Conservation (phyloP, 108 stramenopile genomes). For the Cylindrotheca fusiformis region DNA sequence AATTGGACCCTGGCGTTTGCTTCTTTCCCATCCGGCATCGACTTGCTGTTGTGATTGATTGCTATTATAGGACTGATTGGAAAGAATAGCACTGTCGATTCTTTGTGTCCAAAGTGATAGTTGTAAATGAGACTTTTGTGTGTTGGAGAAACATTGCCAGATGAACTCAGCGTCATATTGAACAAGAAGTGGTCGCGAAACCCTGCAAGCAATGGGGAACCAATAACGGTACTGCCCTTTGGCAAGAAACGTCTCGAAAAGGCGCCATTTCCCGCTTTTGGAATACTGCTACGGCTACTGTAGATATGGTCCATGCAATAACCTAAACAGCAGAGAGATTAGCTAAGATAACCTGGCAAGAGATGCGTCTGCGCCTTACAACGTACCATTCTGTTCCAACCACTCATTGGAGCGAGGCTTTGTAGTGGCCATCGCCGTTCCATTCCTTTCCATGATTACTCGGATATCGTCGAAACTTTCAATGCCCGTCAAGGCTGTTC, state of each 20-base stretch:
- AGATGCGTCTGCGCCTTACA: no score
- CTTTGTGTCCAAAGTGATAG: slow-evolving; percentile 18
- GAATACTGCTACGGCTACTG: slow-evolving; percentile 12
- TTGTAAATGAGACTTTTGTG: slow-evolving; percentile 13
- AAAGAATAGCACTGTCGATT: slow-evolving; percentile 18
- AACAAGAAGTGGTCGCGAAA: not conserved
- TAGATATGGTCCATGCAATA: slow-evolving; percentile 19
- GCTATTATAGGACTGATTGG: slow-evolving; percentile 13
- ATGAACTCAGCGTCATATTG: not conserved
- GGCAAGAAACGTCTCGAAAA: slow-evolving; percentile 12
- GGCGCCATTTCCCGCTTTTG: slow-evolving; percentile 17
- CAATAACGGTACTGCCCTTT: slow-evolving; percentile 24
- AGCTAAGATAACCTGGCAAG: no score
- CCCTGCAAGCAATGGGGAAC: slow-evolving; percentile 23
- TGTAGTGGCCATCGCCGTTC: slow-evolving; percentile 15
- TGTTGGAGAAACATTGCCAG: no score
- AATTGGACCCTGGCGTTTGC: slow-evolving; percentile 47
- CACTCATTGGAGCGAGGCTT: slow-evolving; percentile 27
- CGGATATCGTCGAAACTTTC: slow-evolving; percentile 7
- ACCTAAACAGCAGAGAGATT: no score
- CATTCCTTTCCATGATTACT: slow-evolving; percentile 13
- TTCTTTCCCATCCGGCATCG: not conserved
- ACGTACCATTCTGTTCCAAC: slow-evolving; percentile 24
- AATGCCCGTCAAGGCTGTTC: slow-evolving; percentile 3
- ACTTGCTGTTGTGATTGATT: slow-evolving; percentile 28